Conservation (phyloP, 129 eudicot genomes). For the Tagetes patula region DNA sequence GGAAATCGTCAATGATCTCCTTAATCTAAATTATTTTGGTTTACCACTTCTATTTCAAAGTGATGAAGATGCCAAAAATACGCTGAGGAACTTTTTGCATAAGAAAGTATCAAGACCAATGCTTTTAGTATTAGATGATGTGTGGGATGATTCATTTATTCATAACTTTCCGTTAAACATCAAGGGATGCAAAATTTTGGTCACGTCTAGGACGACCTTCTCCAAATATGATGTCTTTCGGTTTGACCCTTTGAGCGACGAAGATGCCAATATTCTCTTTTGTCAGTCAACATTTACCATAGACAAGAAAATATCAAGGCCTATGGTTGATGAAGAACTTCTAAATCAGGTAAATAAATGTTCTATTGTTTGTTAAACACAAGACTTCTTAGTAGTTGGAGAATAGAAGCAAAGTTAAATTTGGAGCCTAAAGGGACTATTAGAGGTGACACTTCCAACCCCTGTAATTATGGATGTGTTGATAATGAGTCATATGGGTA, state of each 20-base stretch:
- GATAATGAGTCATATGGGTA: not conserved
- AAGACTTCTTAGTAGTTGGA: not conserved
- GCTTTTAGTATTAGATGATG: constrained; percentile 43
- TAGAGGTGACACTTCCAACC: not conserved
- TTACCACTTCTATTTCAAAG: constrained; percentile 15
- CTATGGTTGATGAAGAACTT: not conserved
- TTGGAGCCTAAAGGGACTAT: not conserved
- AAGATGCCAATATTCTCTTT: constrained; percentile 27
- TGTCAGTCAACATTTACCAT: constrained; percentile 11
- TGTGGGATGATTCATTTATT: constrained; percentile 30
- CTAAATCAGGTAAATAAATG: constrained; percentile 22
- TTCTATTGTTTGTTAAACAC: not conserved
- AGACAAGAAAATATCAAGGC: not conserved
- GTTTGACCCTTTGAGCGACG: constrained; percentile 26
- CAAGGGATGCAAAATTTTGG: constrained; percentile 26
- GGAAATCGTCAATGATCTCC: constrained; percentile 29
- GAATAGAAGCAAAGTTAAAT: not conserved
- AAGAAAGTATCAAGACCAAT: constrained; percentile 24
- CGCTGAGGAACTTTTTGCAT: constrained; percentile 26
- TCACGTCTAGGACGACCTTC: constrained; percentile 21
- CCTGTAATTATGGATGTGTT: not conserved
- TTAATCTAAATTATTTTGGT: constrained; percentile 17
- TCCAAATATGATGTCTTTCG: not conserved
- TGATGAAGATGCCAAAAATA: constrained; percentile 29
- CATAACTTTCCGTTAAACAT: constrained; percentile 12